Percentiles rank a stretch among this genome's conserved stretches.
Conservation (phyloP, 2,329 filamentous ascomycete species). For the Cladophialophora yegresii region DNA sequence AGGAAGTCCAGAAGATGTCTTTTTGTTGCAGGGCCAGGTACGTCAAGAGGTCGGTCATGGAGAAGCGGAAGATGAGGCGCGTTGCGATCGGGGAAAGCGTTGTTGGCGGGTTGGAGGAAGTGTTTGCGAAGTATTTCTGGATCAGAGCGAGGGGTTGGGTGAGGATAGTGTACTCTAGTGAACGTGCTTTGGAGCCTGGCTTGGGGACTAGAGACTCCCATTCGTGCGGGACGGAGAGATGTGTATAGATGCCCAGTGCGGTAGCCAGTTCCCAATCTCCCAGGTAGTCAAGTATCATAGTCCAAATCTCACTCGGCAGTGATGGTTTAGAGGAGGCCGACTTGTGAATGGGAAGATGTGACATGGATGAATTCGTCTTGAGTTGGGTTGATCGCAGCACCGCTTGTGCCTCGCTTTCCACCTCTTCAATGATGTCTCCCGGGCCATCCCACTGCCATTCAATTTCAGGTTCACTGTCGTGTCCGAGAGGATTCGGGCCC, state of each 20-base stretch:
- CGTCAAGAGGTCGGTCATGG: slow-evolving; percentile 73
- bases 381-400: slow-evolving; percentile 27
- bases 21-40: slow-evolving; percentile 68
- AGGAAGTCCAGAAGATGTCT: slow-evolving; percentile 82
- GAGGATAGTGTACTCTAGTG: slow-evolving; percentile 82
- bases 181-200: slow-evolving; percentile 70
- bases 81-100: slow-evolving; percentile 77
- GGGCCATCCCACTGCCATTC: slow-evolving; percentile 39
- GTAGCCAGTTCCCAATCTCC: slow-evolving; percentile 89
- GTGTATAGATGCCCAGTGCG: slow-evolving; percentile 77
- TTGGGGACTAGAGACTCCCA: slow-evolving; percentile 67
- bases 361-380: slow-evolving; percentile 14
- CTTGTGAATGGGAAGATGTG: slow-evolving; percentile 44
- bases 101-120: slow-evolving; percentile 61
- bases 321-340: slow-evolving; percentile 38
- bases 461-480: slow-evolving; percentile 33
- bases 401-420: slow-evolving; percentile 34
- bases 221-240: slow-evolving; percentile 68
- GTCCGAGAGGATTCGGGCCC: slow-evolving; percentile 37
- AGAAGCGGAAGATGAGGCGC: slow-evolving; percentile 89
- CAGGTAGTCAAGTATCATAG: slow-evolving; percentile 78
- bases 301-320: slow-evolving; percentile 85
- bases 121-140: slow-evolving; percentile 68
- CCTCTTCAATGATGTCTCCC: slow-evolving; percentile 33
- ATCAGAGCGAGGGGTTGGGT: slow-evolving; percentile 69